These are phyloP conservation scores for Termitomyces eurrhizus DNA, from an alignment of 768 basidiomycete species.

Conservation along the genomic window DNA sequence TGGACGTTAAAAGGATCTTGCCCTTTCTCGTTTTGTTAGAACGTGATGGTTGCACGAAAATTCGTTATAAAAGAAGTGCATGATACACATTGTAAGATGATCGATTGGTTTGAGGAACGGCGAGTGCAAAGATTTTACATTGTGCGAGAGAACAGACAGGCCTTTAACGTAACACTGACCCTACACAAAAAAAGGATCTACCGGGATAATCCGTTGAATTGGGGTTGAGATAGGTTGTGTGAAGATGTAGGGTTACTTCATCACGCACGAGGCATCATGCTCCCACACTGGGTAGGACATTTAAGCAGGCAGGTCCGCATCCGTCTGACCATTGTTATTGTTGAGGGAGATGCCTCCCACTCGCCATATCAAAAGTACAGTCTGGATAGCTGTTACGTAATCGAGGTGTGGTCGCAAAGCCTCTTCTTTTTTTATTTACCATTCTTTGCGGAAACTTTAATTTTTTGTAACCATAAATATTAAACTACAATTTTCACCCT, in stretches of 20 bases:
- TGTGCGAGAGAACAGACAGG: background rate
- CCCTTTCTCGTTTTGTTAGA: slow-evolving; percentile 5
- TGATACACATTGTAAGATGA: background rate
- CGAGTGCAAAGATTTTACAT: background rate
- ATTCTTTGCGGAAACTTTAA: too few relatives aligned
- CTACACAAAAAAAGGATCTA: background rate
- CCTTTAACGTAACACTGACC: background rate
- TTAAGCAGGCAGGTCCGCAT: background rate
- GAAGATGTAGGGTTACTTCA: background rate
- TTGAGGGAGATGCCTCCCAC: too few relatives aligned
- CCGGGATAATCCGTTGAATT: background rate
- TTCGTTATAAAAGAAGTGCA: slow-evolving; percentile 6
- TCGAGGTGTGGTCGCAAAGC: too few relatives aligned
- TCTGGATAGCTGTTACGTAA: too few relatives aligned
- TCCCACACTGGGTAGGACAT: background rate
- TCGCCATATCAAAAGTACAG: too few relatives aligned
- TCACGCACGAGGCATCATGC: background rate
- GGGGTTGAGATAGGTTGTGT: background rate
- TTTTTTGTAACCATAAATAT: too few relatives aligned
- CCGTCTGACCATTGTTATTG: too few relatives aligned
- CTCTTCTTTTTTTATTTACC: too few relatives aligned
- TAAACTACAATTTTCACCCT: too few relatives aligned
- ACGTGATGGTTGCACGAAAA: background rate
- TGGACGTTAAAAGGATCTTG: background rate
- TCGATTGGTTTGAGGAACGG: background rate